Evolutionary conservation across 139 green algal species (phyloP), one percentile per base, ranked within the genome.

Genomic region (Chlorella sorokiniana): DNA sequence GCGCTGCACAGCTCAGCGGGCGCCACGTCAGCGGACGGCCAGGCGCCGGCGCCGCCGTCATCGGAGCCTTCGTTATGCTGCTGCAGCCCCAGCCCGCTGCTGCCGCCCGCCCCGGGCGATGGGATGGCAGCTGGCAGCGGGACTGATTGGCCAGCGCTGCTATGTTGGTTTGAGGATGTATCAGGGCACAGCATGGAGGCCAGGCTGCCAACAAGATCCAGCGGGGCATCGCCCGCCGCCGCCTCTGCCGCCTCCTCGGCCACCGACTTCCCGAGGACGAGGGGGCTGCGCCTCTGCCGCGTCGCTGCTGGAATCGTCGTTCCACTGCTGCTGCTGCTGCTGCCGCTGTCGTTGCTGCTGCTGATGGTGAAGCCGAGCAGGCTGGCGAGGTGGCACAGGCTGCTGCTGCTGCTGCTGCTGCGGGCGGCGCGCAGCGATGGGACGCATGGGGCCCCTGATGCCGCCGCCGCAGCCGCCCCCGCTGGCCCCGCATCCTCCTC

Each of bases 171-270:
- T 27, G 14, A 65, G 56, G 6, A 22, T 29, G 56, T n/a, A 65
- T 65, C 56, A 6, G 18, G 11, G 10, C 52, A 54, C 73, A 79
- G 75, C 59, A 73, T 41, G n/a, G 33, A 37, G 1, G 75, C 75
- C 61, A 81, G 22, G 61, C 59, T 73, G 75, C 75, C 72, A 2
- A 81, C 59, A 1, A 81, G 16, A 42, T 81, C 75, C 1, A 81
- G 45, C 2, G 75, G 75, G 1, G 37, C 75, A 2, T 37, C 59
- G 22, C 41, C 75, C 45, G 56, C 75, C 3, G 40, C 56, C 14
- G 59, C 59, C 41, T 81, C 75, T 59, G 41, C 75, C 3, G 75
- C 75, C 41, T 81, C 59, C 23, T 81, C 59, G 14, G 59, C 42
- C 27, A 68, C 75, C 14, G 59, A 29, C 41, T 81, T 70, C 29